phyloP scores from a whole-genome alignment of 31 red algal genomes.

The Endocladia muricata region DNA sequence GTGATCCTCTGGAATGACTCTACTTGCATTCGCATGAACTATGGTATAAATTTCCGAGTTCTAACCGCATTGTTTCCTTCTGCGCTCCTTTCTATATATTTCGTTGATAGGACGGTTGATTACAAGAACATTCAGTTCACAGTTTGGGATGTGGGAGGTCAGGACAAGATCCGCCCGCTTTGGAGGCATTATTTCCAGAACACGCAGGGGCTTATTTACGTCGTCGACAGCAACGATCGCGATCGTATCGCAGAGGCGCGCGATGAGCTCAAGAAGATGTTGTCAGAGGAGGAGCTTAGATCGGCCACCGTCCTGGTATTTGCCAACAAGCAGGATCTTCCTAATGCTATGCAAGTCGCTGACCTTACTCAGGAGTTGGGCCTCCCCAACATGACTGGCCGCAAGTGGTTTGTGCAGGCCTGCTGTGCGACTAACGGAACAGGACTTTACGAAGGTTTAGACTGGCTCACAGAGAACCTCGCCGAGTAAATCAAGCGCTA shows the following conservation, averaged over 20 bases:
- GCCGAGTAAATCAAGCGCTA: slow-evolving; percentile 35
- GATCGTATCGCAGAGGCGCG: slow-evolving; percentile 96
- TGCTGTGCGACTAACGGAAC: slow-evolving; percentile 99
- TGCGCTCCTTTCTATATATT: neutral
- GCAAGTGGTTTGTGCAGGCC: slow-evolving; percentile 98
- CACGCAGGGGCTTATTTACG: slow-evolving; percentile 98
- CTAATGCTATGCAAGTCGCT: slow-evolving; percentile 80
- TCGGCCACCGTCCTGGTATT: slow-evolving; percentile 94
- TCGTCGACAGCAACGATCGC: slow-evolving; percentile 99
- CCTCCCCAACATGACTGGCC: slow-evolving; percentile 78
- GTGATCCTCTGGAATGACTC: too few relatives aligned
- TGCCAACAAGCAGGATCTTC: slow-evolving; percentile 99
- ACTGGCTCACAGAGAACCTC: slow-evolving; percentile 98
- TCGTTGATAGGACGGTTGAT: slow-evolving; percentile 81
- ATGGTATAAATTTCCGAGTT: neutral
- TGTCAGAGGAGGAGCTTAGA: slow-evolving; percentile 95
- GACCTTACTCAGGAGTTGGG: slow-evolving; percentile 92
- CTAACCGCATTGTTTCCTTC: neutral
- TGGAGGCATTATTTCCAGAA: slow-evolving; percentile 99
- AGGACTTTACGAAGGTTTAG: slow-evolving; percentile 97
- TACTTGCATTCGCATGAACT: too few relatives aligned
- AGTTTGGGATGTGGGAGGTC: slow-evolving; percentile 99
- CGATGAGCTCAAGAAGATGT: slow-evolving; percentile 99
- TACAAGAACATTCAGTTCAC: slow-evolving; percentile 99
- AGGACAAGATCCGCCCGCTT: slow-evolving; percentile 98